Conservation (phyloP, 305 asterid genomes). For the Ilex paraguariensis region DNA sequence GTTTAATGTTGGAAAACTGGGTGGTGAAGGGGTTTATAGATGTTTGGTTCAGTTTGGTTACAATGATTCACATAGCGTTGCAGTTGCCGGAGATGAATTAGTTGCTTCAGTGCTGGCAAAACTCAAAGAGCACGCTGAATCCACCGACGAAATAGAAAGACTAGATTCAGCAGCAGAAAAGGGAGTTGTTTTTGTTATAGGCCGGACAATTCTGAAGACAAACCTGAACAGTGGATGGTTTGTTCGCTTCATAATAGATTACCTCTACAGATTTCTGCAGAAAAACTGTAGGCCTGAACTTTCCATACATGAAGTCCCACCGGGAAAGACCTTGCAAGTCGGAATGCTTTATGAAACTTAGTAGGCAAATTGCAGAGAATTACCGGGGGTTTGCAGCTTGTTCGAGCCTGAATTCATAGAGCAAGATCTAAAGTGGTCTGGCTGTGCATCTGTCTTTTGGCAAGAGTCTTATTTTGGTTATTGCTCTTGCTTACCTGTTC, state of each 20-base stretch:
- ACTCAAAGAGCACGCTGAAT: too few species aligned
- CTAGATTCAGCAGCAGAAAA: slow-evolving; percentile 17
- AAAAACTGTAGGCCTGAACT: slow-evolving; percentile 35
- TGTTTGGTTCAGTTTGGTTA: slow-evolving; percentile 44
- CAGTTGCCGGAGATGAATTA: slow-evolving; percentile 18
- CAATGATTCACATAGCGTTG: slow-evolving; percentile 27
- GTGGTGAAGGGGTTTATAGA: slow-evolving; percentile 28
- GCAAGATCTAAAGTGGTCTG: too few species aligned
- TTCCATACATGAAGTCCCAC: slow-evolving; percentile 27
- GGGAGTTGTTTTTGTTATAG: slow-evolving; percentile 21
- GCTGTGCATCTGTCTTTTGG: too few species aligned
- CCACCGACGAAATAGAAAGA: slow-evolving; percentile 9
- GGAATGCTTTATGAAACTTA: too few species aligned
- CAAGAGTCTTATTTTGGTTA: too few species aligned
- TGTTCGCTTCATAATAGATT: slow-evolving; percentile 27
- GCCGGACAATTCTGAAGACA: slow-evolving; percentile 24
- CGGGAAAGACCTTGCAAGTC: slow-evolving; percentile 38
- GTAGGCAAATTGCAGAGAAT: too few species aligned
- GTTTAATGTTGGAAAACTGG: slow-evolving; percentile 26
- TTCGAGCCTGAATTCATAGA: too few species aligned
- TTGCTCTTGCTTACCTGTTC: too few species aligned
- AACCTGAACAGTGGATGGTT: slow-evolving; percentile 18
- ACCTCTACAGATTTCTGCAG: slow-evolving; percentile 46
- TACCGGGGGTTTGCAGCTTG: too few species aligned
- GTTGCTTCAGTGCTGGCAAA: slow-evolving; percentile 9